Percentiles rank a stretch among this genome's conserved stretches.
Evolutionary conservation across 495 filamentous ascomycete species (phyloP).

Genomic region (Talaromyces wortmannii): DNA sequence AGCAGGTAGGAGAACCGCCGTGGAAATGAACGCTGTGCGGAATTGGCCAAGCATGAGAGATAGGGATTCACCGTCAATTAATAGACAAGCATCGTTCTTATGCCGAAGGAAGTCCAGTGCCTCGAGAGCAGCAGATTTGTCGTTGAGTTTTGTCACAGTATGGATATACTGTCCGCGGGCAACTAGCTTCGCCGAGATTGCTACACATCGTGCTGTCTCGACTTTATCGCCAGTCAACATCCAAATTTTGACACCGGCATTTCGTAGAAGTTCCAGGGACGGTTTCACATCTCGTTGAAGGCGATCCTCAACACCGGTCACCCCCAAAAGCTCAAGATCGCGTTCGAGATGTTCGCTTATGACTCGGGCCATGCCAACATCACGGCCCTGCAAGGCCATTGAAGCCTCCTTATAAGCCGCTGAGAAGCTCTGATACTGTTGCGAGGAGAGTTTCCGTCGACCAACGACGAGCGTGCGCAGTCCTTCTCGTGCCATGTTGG

Average conservation of each 20-base stretch:
- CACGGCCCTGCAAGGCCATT: conserved; percentile 69
- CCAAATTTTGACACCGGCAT: conserved; percentile 99
- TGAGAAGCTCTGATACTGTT: conserved; percentile 76
- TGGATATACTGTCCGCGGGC: conserved; percentile 92
- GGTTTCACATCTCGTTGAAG: conserved; percentile 93
- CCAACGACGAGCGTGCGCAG: conserved; percentile 92
- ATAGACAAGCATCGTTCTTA: conserved; percentile 80
- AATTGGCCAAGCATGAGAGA: conserved; percentile 76
- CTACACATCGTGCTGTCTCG: conserved; percentile 94
- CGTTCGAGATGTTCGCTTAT: conserved; percentile 77
- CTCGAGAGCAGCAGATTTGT: conserved; percentile 61
- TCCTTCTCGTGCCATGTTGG: conserved; percentile 97
- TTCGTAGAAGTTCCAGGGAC: conserved; percentile 86
- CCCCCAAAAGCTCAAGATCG: conserved; percentile 85
- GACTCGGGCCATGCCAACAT: conserved; percentile 71
- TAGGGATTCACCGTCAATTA: conserved; percentile 92
- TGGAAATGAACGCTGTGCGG: conserved; percentile 74
- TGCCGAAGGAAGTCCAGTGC: conserved; percentile 80
- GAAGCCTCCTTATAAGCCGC: conserved; percentile 70
- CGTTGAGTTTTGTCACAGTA: conserved; percentile 70
- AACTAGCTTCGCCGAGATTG: conserved; percentile 91
- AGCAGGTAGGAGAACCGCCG: conserved; percentile 81
- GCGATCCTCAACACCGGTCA: conserved; percentile 97
- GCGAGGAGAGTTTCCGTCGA: conserved; percentile 65
- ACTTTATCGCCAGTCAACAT: conserved; percentile 99